These are phyloP conservation scores for Fraxinus baroniana DNA, from an alignment of 305 asterid genomes.

Conservation along the genomic window DNA sequence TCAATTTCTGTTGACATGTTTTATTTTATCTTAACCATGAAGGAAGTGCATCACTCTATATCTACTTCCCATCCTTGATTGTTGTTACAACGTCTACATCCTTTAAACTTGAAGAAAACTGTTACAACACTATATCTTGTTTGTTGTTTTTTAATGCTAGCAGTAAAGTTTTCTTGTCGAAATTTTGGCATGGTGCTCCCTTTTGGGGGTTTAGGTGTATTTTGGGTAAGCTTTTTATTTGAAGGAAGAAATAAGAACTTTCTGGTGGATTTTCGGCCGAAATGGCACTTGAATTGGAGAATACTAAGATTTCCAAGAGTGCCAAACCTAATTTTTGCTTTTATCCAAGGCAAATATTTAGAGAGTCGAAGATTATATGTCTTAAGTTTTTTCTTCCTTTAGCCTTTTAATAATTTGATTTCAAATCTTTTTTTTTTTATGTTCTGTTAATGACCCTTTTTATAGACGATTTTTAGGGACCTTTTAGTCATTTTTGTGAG, in stretches of 20 bases:
- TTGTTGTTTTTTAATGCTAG: background rate
- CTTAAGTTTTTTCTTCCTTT: background rate
- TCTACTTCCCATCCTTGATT: background rate
- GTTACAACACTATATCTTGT: background rate
- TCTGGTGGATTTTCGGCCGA: background rate
- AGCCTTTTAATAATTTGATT: background rate
- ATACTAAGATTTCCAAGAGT: background rate
- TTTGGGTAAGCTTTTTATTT: background rate
- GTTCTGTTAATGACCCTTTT: too few relatives aligned
- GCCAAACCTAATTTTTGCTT: background rate
- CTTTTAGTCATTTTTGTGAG: background rate
- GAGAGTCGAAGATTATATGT: background rate
- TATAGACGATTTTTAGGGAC: background rate
- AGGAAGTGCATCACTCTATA: background rate
- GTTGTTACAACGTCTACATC: background rate
- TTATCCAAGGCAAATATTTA: background rate
- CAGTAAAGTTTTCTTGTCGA: background rate
- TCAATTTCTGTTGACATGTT: background rate
- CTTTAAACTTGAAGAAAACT: too few relatives aligned
- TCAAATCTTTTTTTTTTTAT: background rate
- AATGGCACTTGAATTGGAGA: background rate
- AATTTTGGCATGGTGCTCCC: background rate
- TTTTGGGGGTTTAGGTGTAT: background rate
- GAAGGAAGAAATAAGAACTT: background rate
- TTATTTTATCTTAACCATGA: background rate